Conservation (phyloP, 768 basidiomycete genomes). For the Boletus tylopilopsis region DNA sequence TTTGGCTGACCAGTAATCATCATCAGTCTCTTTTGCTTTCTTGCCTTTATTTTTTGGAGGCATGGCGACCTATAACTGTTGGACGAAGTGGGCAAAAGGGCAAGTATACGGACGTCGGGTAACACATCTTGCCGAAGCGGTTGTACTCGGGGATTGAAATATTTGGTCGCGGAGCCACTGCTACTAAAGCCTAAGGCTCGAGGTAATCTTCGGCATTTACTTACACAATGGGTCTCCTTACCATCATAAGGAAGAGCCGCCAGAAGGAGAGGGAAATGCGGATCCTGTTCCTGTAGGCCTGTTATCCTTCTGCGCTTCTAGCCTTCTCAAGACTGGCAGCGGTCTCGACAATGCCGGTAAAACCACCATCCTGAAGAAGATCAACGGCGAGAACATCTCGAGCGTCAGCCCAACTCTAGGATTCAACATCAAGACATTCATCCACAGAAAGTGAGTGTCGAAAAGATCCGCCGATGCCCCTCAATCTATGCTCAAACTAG, state of each 20-base stretch:
- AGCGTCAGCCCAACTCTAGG: constrained; percentile 91
- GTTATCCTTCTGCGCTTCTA: constrained; percentile 5
- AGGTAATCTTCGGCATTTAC: neutral
- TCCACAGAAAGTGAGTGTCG: constrained; percentile 72
- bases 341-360: constrained; percentile 99
- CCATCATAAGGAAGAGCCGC: constrained; percentile 94
- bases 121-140: constrained; percentile 16
- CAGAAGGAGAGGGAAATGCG: constrained; percentile 97
- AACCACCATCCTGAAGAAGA: constrained; percentile 94
- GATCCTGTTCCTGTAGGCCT: constrained; percentile 80
- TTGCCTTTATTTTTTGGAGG: constrained; percentile 79
- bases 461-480: constrained; percentile 17
- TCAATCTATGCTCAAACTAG: constrained; percentile 15
- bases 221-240: constrained; percentile 79
- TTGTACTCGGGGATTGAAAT: constrained; percentile 13
- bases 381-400: constrained; percentile 88
- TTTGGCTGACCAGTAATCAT: constrained; percentile 66
- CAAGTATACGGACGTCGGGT: neutral
- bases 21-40: constrained; percentile 78
- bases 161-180: constrained; percentile 5
- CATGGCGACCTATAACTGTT: constrained; percentile 17
- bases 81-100: neutral
- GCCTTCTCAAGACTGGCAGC: constrained; percentile 40
- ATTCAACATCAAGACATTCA: constrained; percentile 98
- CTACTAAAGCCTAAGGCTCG: neutral